Conservation (phyloP, 768 basidiomycete species). For the Macrolepiota dolichaula region DNA sequence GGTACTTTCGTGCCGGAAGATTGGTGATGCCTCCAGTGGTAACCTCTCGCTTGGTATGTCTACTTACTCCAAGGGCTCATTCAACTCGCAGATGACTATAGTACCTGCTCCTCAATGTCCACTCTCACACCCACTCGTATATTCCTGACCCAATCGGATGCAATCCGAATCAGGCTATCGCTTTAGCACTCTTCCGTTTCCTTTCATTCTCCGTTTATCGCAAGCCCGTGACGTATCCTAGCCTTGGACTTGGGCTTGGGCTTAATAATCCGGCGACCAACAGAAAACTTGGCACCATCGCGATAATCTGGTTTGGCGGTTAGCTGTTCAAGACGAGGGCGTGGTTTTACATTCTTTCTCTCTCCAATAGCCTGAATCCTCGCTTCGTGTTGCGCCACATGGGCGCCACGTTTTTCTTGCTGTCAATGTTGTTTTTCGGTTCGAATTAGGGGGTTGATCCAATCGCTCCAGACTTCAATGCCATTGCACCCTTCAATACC, state of each 20-base stretch:
- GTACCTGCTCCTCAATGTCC: no score
- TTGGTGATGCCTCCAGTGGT: neutral
- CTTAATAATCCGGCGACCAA: neutral
- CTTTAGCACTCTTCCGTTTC: neutral
- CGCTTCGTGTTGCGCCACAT: neutral
- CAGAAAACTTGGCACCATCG: neutral
- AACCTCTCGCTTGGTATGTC: no score
- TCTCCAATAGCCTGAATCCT: neutral
- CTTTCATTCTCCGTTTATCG: neutral
- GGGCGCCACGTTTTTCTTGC: neutral
- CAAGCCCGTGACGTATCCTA: neutral
- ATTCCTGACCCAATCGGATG: neutral
- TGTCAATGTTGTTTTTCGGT: neutral
- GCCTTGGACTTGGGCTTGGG: neutral
- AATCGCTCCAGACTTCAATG: neutral
- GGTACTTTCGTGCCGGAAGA: constrained; percentile 1
- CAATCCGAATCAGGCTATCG: neutral
- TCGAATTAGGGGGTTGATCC: neutral
- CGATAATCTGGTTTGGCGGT: neutral
- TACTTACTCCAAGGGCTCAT: no score
- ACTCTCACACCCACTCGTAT: neutral
- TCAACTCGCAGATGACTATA: no score
- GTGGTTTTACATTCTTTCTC: neutral
- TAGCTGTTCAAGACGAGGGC: neutral
- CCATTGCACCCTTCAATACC: no score